Evolutionary conservation across 805 yeast genomes (phyloP).

Genomic region (Komagataella populi): DNA sequence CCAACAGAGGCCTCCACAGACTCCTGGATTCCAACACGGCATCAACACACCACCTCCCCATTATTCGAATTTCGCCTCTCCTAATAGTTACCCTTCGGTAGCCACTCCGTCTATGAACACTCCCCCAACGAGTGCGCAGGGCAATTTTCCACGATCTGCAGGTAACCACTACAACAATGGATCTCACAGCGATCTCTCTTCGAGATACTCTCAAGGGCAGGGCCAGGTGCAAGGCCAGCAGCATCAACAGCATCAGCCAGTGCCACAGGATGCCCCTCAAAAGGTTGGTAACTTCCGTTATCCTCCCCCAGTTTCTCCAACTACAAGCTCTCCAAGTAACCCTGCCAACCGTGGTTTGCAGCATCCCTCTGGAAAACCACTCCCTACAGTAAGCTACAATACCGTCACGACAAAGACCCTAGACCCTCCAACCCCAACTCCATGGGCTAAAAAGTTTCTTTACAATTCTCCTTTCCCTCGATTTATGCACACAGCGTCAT

Average conservation of each 20-base stretch:
- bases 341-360: background rate
- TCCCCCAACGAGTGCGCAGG: background rate
- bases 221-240: background rate
- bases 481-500: constrained; percentile 81
- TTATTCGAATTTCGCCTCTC: background rate
- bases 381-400: background rate
- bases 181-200: background rate
- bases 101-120: background rate
- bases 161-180: background rate
- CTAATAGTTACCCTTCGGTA: background rate
- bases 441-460: constrained; percentile 57
- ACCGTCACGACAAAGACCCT: background rate
- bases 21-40: background rate
- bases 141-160: background rate
- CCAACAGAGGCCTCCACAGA: background rate
- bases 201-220: background rate
- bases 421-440: constrained; percentile 20
- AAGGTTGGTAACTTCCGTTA: background rate
- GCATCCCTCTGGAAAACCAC: background rate
- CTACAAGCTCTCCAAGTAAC: background rate
- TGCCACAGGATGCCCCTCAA: background rate
- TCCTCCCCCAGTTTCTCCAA: background rate
- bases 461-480: constrained; percentile 84
- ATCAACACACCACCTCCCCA: background rate
- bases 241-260: background rate